Percentiles rank a stretch among this genome's conserved stretches.
Conservation (phyloP, 1,139 yeast genomes). For the Groenewaldozyma sp. region DNA sequence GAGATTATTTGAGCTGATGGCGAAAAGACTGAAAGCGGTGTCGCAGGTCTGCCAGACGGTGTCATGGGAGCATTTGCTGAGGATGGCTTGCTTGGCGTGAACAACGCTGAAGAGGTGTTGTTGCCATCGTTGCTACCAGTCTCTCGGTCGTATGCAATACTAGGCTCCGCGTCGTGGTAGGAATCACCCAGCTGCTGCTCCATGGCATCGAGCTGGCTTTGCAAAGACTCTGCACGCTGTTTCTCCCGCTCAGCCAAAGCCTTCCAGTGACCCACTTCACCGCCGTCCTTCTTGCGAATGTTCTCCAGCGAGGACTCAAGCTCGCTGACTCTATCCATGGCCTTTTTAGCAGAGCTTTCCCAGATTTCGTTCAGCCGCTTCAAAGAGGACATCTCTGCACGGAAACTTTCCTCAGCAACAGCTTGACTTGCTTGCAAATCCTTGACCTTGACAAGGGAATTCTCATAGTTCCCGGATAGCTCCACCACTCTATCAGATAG, state of each 20-base stretch:
- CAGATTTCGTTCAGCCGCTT: conserved; percentile 54
- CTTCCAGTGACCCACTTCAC: conserved; percentile 26
- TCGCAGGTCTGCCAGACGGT: conserved; percentile 7
- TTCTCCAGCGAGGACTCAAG: conserved; percentile 38
- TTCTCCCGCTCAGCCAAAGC: conserved; percentile 24
- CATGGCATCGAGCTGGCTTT: conserved; percentile 23
- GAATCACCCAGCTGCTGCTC: conserved; percentile 26
- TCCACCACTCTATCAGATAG: conserved; percentile 30
- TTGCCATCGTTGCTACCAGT: neutral
- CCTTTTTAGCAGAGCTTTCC: conserved; percentile 36
- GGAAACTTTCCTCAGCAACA: conserved; percentile 43
- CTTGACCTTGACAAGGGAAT: conserved; percentile 34
- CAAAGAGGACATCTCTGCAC: conserved; percentile 55
- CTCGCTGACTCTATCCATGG: conserved; percentile 29
- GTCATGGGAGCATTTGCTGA: conserved; percentile 12
- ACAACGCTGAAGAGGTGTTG: conserved; percentile 6
- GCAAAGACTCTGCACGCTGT: conserved; percentile 21
- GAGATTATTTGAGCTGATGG: conserved; percentile 40
- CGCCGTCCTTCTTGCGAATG: conserved; percentile 26
- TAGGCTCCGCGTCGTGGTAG: conserved; percentile 14
- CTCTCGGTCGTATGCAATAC: conserved; percentile 4
- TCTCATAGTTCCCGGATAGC: conserved; percentile 32
- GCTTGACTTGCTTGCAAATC: conserved; percentile 41
- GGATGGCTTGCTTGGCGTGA: conserved; percentile 4
- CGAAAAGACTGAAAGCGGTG: conserved; percentile 25